Conservation (phyloP, 768 basidiomycete species). For the Trametes coccinea region DNA sequence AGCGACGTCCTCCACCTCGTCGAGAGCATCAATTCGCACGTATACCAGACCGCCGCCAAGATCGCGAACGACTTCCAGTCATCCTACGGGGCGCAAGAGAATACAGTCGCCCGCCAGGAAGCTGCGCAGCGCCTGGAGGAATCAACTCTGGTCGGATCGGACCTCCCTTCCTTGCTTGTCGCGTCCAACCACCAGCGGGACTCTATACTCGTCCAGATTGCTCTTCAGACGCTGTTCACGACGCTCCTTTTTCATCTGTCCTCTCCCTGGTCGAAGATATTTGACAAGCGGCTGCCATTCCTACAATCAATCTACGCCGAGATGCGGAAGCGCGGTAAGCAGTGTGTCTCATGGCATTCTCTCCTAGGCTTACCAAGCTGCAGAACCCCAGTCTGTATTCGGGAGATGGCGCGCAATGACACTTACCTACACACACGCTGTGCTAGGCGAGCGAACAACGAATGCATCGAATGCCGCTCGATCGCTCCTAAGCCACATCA, state of each 20-base stretch:
- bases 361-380: neutral
- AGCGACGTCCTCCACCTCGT: constrained; percentile 48
- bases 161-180: neutral
- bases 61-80: constrained; percentile 45
- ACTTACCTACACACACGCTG: neutral
- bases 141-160: neutral
- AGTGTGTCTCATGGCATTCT: neutral
- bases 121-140: neutral
- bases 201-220: constrained; percentile 14
- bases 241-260: constrained; percentile 5
- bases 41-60: constrained; percentile 51
- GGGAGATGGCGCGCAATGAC: constrained; percentile 17
- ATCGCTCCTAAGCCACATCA: neutral
- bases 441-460: neutral
- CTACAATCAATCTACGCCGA: constrained; percentile 7
- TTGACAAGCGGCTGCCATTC: neutral
- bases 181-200: constrained; percentile 1
- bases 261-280: neutral
- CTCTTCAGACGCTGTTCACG: constrained; percentile 13
- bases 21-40: constrained; percentile 47
- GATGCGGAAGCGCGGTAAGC: constrained; percentile 11
- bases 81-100: neutral
- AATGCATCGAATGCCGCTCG: neutral
- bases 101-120: neutral
- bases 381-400: constrained; percentile 19